Evolutionary conservation across 2,329 filamentous ascomycete genomes (phyloP).

Genomic region (Beauveria sp.): DNA sequence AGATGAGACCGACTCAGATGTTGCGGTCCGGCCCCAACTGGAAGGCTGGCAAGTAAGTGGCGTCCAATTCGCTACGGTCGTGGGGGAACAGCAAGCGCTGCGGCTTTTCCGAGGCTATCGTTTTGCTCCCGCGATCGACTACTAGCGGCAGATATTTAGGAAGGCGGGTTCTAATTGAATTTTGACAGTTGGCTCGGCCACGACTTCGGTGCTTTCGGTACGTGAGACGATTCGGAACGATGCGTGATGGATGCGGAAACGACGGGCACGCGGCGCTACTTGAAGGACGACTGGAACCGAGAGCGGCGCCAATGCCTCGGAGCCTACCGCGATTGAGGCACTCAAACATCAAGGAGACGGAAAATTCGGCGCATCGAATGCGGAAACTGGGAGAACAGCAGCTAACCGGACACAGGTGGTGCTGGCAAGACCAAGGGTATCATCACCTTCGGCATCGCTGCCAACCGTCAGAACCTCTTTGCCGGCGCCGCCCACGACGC

Average conservation of each 20-base stretch:
- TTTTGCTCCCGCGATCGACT: background rate
- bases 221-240: conserved; percentile 28
- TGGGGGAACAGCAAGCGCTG: conserved; percentile 16
- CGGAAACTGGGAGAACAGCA: conserved; percentile 10
- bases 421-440: conserved; percentile 54
- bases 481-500: conserved; percentile 72
- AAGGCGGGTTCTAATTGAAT: conserved; percentile 18
- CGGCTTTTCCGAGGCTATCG: conserved; percentile 23
- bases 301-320: background rate
- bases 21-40: conserved; percentile 27
- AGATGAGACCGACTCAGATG: conserved; percentile 35
- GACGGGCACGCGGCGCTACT: background rate
- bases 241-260: background rate
- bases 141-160: background rate
- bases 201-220: conserved; percentile 69
- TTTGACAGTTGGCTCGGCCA: conserved; percentile 56
- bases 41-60: conserved; percentile 29
- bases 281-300: background rate
- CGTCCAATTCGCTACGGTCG: conserved; percentile 6
- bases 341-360: background rate
- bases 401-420: conserved; percentile 36
- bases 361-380: conserved; percentile 13
- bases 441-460: conserved; percentile 65
- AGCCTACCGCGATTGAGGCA: background rate
- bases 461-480: conserved; percentile 84